Percentiles rank a stretch among this genome's conserved stretches.
Evolutionary conservation across 2,329 filamentous ascomycete species (phyloP).

Genomic region (Pseudogymnoascus sp.): DNA sequence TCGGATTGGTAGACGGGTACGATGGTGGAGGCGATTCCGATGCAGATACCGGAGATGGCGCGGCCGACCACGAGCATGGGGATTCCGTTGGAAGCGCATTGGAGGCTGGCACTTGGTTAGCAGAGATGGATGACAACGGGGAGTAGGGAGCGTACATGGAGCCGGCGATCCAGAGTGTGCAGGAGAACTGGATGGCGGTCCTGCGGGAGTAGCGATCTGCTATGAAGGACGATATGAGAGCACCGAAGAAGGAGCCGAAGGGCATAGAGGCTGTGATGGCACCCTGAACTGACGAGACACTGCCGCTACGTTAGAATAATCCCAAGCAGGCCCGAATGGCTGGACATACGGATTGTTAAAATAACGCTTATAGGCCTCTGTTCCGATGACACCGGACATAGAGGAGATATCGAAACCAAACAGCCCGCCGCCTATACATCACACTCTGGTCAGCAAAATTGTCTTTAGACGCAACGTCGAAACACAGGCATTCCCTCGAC

Average conservation of each 20-base stretch:
- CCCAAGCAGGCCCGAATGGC: neutral
- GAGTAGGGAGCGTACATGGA: slow-evolving; percentile 26
- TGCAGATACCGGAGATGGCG: slow-evolving; percentile 61
- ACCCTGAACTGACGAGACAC: slow-evolving; percentile 48
- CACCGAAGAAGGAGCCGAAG: slow-evolving; percentile 59
- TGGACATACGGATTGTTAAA: slow-evolving; percentile 48
- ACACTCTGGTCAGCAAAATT: neutral
- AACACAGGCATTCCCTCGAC: neutral
- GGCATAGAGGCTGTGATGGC: slow-evolving; percentile 68
- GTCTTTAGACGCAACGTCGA: neutral
- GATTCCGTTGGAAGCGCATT: slow-evolving; percentile 52
- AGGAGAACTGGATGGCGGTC: slow-evolving; percentile 39
- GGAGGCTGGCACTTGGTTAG: slow-evolving; percentile 35
- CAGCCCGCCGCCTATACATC: slow-evolving; percentile 48
- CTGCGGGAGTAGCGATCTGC: slow-evolving; percentile 43
- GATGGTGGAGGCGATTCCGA: slow-evolving; percentile 62
- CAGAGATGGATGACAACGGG: neutral
- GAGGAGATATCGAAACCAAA: slow-evolving; percentile 75
- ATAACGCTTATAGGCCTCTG: slow-evolving; percentile 60
- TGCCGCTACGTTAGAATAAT: neutral
- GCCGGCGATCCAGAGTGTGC: slow-evolving; percentile 39
- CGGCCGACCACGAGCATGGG: slow-evolving; percentile 64
- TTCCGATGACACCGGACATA: slow-evolving; percentile 61
- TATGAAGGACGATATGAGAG: slow-evolving; percentile 45
- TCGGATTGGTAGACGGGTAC: slow-evolving; percentile 62